Percentiles rank a stretch among this genome's conserved stretches.
Evolutionary conservation across 2,329 filamentous ascomycete genomes (phyloP).

Genomic region (Graphilbum sp.): DNA sequence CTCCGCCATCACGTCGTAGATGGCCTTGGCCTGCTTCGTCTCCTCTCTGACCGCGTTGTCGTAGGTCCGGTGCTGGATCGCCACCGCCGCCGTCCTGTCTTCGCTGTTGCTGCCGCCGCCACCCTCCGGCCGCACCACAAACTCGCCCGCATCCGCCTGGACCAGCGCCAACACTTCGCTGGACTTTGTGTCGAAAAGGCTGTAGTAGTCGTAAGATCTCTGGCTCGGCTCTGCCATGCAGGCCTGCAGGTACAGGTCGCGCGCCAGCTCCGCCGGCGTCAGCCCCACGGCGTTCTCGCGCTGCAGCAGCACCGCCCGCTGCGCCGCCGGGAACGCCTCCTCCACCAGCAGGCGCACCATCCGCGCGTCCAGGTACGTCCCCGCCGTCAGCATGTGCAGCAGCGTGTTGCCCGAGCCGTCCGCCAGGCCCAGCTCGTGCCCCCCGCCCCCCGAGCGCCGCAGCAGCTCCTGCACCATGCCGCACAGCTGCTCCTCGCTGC

Average conservation of each 20-base stretch:
- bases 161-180: too few relatives aligned
- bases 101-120: too few relatives aligned
- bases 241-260: slow-evolving; percentile 31
- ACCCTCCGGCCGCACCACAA: background rate
- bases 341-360: slow-evolving; percentile 60
- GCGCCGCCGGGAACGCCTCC: slow-evolving; percentile 53
- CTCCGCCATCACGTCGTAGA: background rate
- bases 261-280: slow-evolving; percentile 53
- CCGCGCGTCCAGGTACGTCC: slow-evolving; percentile 19
- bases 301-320: slow-evolving; percentile 30
- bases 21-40: background rate
- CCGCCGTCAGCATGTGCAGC: slow-evolving; percentile 34
- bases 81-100: too few relatives aligned
- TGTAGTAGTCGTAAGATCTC: too few relatives aligned
- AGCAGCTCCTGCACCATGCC: slow-evolving; percentile 29
- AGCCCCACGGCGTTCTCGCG: slow-evolving; percentile 63
- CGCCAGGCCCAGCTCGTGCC: slow-evolving; percentile 38
- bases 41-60: background rate
- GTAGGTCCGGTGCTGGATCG: too few relatives aligned
- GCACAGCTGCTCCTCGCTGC: too few relatives aligned
- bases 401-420: slow-evolving; percentile 50
- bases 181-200: too few relatives aligned
- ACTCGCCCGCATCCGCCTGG: slow-evolving; percentile 6
- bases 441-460: slow-evolving; percentile 35
- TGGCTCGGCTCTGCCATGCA: too few relatives aligned